phyloP scores from a whole-genome alignment of 768 basidiomycete genomes.

The Mycena albidolilacea region DNA sequence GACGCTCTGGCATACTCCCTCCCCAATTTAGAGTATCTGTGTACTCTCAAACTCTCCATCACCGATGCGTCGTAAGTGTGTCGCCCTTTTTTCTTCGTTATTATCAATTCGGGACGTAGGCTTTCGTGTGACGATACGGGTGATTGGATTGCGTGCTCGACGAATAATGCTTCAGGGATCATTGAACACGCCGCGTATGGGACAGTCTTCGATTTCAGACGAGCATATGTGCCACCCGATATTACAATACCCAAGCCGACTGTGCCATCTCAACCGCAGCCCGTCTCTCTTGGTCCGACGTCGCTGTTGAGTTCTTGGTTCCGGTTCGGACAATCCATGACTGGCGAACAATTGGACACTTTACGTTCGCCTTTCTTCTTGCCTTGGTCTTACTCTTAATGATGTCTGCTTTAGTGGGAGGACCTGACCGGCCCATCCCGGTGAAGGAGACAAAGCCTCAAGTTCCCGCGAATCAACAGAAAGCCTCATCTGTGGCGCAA shows the following conservation, averaged over 20 bases:
- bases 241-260: conserved; percentile 57
- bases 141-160: conserved; percentile 67
- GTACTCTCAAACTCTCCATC: conserved; percentile 58
- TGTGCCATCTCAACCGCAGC: conserved; percentile 73
- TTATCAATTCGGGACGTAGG: conserved; percentile 45
- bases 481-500: conserved; percentile 48
- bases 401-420: conserved; percentile 66
- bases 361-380: conserved; percentile 59
- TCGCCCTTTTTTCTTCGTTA: conserved; percentile 1
- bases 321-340: conserved; percentile 62
- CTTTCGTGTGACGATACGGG: conserved; percentile 65
- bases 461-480: conserved; percentile 38
- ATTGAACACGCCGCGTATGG: conserved; percentile 62
- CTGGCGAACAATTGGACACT: conserved; percentile 73
- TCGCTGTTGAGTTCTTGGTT: conserved; percentile 73
- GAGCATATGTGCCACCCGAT: conserved; percentile 65
- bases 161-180: conserved; percentile 50
- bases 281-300: conserved; percentile 70
- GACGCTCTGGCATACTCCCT: conserved; percentile 72
- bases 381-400: neutral
- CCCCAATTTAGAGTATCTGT: conserved; percentile 71
- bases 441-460: conserved; percentile 38
- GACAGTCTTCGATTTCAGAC: conserved; percentile 71
- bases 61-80: conserved; percentile 52
- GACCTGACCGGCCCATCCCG: conserved; percentile 72